These are phyloP conservation scores for Colletotrichum higginsianum DNA, from an alignment of 2,329 filamentous ascomycete species.

Conservation along the genomic window DNA sequence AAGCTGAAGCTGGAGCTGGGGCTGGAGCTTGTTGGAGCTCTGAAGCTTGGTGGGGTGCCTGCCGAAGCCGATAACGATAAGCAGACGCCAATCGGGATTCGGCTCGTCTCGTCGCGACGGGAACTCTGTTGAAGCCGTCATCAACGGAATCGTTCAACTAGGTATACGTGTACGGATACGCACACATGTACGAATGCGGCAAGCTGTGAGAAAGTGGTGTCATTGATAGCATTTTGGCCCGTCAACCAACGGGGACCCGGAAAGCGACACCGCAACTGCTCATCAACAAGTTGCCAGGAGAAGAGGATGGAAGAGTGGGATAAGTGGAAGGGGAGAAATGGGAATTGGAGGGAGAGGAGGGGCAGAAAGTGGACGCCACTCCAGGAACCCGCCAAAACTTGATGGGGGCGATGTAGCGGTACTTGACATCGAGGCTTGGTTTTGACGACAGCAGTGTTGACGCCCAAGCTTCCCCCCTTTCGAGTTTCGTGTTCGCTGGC, in stretches of 20 bases:
- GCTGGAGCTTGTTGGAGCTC: constrained; percentile 34
- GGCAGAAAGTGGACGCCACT: constrained; percentile 35
- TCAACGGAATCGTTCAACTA: constrained; percentile 1
- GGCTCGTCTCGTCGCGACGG: not conserved
- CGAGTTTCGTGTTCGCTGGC: not conserved
- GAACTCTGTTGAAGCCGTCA: constrained; percentile 1
- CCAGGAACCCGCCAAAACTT: constrained; percentile 34
- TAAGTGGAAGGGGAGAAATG: constrained; percentile 8
- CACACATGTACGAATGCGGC: constrained; percentile 23
- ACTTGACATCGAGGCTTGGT: constrained; percentile 10
- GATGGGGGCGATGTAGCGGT: constrained; percentile 25
- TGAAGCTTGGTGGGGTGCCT: constrained; percentile 18
- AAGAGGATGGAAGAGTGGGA: constrained; percentile 2
- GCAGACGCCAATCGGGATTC: not conserved
- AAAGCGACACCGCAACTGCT: constrained; percentile 27
- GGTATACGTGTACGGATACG: constrained; percentile 16
- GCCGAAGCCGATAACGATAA: constrained; percentile 16
- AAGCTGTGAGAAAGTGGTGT: constrained; percentile 31
- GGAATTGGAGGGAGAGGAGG: constrained; percentile 31
- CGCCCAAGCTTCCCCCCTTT: constrained; percentile 24
- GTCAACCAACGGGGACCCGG: constrained; percentile 32
- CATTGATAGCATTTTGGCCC: constrained; percentile 30
- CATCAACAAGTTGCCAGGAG: constrained; percentile 14
- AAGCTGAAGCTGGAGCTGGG: constrained; percentile 5
- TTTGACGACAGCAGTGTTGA: constrained; percentile 2